Base-by-base conservation (phyloP, 768 basidiomycete species). In the Lactarius sp. region DNA sequence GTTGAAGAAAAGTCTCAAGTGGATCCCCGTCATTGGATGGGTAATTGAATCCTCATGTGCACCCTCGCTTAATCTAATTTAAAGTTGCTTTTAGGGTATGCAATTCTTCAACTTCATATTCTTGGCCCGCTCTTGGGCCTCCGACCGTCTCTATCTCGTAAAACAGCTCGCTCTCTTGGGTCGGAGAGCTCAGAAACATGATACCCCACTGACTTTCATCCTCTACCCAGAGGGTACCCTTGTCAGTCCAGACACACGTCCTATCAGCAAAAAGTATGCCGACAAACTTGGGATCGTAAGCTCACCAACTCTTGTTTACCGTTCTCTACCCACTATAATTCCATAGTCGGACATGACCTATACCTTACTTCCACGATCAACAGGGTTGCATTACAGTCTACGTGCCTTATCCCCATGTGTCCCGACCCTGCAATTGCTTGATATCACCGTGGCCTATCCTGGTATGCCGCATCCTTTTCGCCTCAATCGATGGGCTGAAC, bases 141-240 rank as follows among this genome's bases (percentile, higher is more conserved):
- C 90, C 20, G 95, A 98, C 73, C 80, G 85, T 64, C 71, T 81
- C 10, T 82, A 86, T 65, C 79, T 97, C 6, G 81, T 85, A 33
- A 75, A 78, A 22, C 80, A 84, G 61, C 81, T 97, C 22, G 83
- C 86, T 0, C 78, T 82, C 49, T 77, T 96, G 14, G 94, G 87
- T 1, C 80, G 79, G 56, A 80, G 81, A 37, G 86, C 88, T n/a
- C 83, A 88, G 70, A 74, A 80, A 56, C 79, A 84, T 70, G 81
- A 88, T 66, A 83, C 80, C 31, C 88, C 92, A 0, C 78, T 97
- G 49, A 86, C 87, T 65, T 84, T 96, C 69, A 79, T 98, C 60
- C 80, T 98, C 52, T 98, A 95, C 73, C 97, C 97, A 0, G 97
- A 99, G 73, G 97, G 97, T 36, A 98, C 96, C 4, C 86, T 98